Evolutionary conservation across 148 eudicot genomes (phyloP).

Genomic region (Chenopodium quinoa): DNA sequence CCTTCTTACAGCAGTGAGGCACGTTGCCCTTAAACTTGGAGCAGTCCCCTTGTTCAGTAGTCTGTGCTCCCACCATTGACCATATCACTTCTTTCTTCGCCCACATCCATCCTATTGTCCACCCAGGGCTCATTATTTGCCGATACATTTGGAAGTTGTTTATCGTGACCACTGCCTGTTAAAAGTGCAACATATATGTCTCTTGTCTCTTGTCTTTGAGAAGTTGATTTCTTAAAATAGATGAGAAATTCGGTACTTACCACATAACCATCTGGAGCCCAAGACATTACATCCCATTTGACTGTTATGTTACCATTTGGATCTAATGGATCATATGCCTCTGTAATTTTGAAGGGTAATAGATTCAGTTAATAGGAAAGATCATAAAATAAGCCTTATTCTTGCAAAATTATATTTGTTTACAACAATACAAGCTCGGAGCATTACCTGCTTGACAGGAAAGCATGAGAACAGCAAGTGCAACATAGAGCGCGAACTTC

Average conservation of each 20-base stretch:
- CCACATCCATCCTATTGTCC: slow-evolving; percentile 77
- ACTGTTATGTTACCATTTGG: slow-evolving; percentile 64
- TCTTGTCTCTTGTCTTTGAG: background rate
- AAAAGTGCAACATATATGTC: background rate
- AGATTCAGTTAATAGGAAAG: background rate
- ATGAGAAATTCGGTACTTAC: slow-evolving; percentile 32
- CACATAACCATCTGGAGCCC: slow-evolving; percentile 69
- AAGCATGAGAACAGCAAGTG: slow-evolving; percentile 16
- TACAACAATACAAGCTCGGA: background rate
- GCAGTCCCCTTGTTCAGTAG: slow-evolving; percentile 74
- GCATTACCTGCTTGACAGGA: slow-evolving; percentile 22
- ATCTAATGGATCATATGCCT: slow-evolving; percentile 63
- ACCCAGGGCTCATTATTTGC: slow-evolving; percentile 57
- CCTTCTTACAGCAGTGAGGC: slow-evolving; percentile 62
- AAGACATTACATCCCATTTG: slow-evolving; percentile 62
- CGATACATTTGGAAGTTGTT: slow-evolving; percentile 69
- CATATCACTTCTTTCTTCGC: slow-evolving; percentile 64
- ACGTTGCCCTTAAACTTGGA: slow-evolving; percentile 52
- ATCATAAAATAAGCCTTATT: background rate
- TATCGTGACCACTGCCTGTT: slow-evolving; percentile 60
- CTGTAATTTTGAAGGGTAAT: slow-evolving; percentile 17
- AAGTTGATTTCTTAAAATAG: background rate
- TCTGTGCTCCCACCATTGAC: slow-evolving; percentile 66
- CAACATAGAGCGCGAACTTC: slow-evolving; percentile 19
- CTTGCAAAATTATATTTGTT: background rate